Conservation (phyloP, 2,329 filamentous ascomycete genomes). For the Akanthomyces uredinophilus region DNA sequence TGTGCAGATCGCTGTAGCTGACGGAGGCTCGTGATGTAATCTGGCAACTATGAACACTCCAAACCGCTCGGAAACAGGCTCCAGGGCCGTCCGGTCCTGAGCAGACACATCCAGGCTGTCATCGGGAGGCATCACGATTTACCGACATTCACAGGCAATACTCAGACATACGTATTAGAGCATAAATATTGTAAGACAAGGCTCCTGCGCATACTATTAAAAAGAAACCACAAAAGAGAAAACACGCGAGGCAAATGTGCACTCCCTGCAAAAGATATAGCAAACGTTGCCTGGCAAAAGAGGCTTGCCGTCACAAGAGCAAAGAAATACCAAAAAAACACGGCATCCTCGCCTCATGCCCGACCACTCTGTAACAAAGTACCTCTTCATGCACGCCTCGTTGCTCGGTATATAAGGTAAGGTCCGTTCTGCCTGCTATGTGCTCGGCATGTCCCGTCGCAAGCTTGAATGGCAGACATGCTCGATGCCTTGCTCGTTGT, state of each 20-base stretch:
- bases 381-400: not conserved
- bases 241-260: conserved; percentile 7
- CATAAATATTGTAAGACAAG: conserved; percentile 14
- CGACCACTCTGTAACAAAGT: not conserved
- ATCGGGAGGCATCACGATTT: not conserved
- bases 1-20: too few species aligned
- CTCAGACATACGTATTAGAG: conserved; percentile 6
- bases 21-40: too few species aligned
- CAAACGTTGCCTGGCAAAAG: not conserved
- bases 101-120: not conserved
- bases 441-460: conserved; percentile 6
- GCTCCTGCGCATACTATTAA: conserved; percentile 15
- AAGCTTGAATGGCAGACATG: not conserved
- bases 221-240: conserved; percentile 11
- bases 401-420: conserved; percentile 6
- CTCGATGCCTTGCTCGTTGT: conserved; percentile 4
- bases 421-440: not conserved
- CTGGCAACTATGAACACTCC: too few species aligned
- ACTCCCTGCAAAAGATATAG: conserved; percentile 6
- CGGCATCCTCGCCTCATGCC: not conserved
- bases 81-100: too few species aligned
- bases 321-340: conserved; percentile 9
- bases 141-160: not conserved
- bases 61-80: too few species aligned
- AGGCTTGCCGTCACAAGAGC: conserved; percentile 2